phyloP scores from a whole-genome alignment of 2,329 filamentous ascomycete genomes.

The Ophiostoma australiae region DNA sequence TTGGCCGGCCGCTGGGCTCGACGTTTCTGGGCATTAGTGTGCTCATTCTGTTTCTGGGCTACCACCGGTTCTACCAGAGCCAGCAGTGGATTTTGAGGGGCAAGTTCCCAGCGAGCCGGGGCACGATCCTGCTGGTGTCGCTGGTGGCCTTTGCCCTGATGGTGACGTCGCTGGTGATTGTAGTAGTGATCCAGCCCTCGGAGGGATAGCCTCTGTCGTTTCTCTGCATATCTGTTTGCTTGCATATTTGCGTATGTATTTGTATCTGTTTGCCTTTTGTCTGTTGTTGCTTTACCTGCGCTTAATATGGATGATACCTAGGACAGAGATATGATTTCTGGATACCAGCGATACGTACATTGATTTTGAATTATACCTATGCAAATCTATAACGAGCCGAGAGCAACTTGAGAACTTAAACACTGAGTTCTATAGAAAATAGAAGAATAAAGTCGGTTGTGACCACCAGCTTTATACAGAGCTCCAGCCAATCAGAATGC shows the following conservation, averaged over 20 bases:
- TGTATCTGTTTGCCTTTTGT: not conserved
- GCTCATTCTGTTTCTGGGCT: conserved; percentile 68
- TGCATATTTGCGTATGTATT: not conserved
- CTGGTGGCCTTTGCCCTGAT: conserved; percentile 60
- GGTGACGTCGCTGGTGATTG: conserved; percentile 54
- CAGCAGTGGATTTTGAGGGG: conserved; percentile 76
- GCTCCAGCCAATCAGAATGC: not conserved
- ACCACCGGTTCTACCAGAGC: conserved; percentile 70
- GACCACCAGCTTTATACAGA: not conserved
- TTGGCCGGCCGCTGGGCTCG: conserved; percentile 70
- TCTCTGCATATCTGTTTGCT: not conserved
- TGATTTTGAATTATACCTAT: not conserved
- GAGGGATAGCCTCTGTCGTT: not conserved
- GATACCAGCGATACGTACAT: not conserved
- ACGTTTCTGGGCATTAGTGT: conserved; percentile 74
- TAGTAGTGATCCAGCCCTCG: conserved; percentile 49
- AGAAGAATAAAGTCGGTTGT: not conserved
- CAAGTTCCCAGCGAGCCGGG: conserved; percentile 74
- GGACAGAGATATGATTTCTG: not conserved
- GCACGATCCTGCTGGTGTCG: conserved; percentile 66
- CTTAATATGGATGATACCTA: not conserved
- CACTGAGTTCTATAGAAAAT: not conserved
- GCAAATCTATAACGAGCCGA: not conserved
- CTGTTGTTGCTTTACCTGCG: not conserved
- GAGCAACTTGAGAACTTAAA: not conserved